Base-by-base conservation (phyloP, 1,284 basidiomycete species). In the Microbotryum silenes-acaulis region DNA sequence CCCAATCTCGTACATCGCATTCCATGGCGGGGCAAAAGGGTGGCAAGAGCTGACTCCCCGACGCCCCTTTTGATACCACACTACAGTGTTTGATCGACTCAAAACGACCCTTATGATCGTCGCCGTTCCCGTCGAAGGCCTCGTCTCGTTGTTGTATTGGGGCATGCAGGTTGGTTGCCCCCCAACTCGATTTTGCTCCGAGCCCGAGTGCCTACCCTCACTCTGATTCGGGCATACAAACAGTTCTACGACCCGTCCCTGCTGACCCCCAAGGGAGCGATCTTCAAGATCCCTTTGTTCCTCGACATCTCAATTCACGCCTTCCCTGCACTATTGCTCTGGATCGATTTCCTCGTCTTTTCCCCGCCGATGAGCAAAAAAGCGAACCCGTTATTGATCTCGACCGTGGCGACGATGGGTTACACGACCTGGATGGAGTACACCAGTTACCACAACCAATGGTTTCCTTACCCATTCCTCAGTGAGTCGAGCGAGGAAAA, bases 81-180 rank as follows among this genome's bases (percentile, higher is more conserved):
- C 6, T 29, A 9, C 56, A 57, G 51, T 54, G 12, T 53, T 67
- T 25, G 65, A 62, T 55, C 18, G 46, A 45, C 23, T 62, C 29
- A 67, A 67, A 45, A 67, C 63, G 44, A 49, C 50, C 18, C 57
- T 67, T 14, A 46, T 50, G 18, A 61, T 64, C 18, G 29, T 67
- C 23, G 56, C 54, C 21, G 62, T 67, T 1, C 65, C 65, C 4
- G 29, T 57, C 18, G 65, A 67, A 55, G 65, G 65, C 0, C 48
- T 62, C 9, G 56, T 66, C 25, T 63, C 61, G 3, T 52, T 63
- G 14, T 52, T 67, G 18, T 64, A 67, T 52, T 67, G 65, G 65
- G 54, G 57, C 7, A 60, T 67, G 37, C 23, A n/a, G 18, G 37
- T 31, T 4, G 12, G 37, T 42, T 12, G 16, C 37, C 14, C 6